Percentiles rank a stretch among this genome's conserved stretches.
These are phyloP conservation scores for Eremothecium gossypii DNA, from an alignment of 1,139 yeast species.

Conservation along the genomic window DNA sequence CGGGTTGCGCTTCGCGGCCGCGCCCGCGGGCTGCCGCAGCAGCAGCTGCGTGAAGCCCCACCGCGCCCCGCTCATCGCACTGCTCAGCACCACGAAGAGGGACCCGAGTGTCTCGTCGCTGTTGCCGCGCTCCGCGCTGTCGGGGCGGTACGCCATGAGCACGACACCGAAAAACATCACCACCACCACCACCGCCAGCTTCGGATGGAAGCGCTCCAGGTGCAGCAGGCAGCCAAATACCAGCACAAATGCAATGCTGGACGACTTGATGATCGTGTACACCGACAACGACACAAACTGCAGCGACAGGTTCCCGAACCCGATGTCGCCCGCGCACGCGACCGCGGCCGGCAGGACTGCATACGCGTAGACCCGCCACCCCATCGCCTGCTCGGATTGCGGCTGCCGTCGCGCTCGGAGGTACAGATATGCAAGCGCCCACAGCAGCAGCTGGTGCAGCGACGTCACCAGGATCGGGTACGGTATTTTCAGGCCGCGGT, in stretches of 20 bases:
- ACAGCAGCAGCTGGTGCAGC: slow-evolving; percentile 72
- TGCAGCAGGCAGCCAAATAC: slow-evolving; percentile 74
- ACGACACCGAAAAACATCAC: slow-evolving; percentile 77
- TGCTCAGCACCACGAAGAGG: slow-evolving; percentile 61
- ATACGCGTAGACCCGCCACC: slow-evolving; percentile 35
- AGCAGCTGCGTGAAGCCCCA: slow-evolving; percentile 92
- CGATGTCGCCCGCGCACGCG: slow-evolving; percentile 90
- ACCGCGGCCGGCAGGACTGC: slow-evolving; percentile 76
- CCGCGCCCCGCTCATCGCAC: slow-evolving; percentile 78
- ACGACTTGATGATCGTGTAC: slow-evolving; percentile 89
- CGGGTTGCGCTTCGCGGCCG: slow-evolving; percentile 45
- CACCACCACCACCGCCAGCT: slow-evolving; percentile 55
- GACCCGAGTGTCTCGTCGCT: slow-evolving; percentile 43
- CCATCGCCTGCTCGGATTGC: slow-evolving; percentile 6
- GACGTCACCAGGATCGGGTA: slow-evolving; percentile 81
- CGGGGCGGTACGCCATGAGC: slow-evolving; percentile 60
- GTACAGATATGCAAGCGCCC: slow-evolving; percentile 22
- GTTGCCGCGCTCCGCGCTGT: slow-evolving; percentile 24
- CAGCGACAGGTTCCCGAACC: slow-evolving; percentile 79
- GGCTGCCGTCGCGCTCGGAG: slow-evolving; percentile 9
- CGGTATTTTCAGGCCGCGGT: slow-evolving; percentile 56
- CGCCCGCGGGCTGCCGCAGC: slow-evolving; percentile 49
- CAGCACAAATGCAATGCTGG: slow-evolving; percentile 77
- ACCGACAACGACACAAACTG: slow-evolving; percentile 70
- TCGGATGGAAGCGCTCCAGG: slow-evolving; percentile 62